Conservation (phyloP, 805 yeast genomes). For the Blastobotrys terrestris region DNA sequence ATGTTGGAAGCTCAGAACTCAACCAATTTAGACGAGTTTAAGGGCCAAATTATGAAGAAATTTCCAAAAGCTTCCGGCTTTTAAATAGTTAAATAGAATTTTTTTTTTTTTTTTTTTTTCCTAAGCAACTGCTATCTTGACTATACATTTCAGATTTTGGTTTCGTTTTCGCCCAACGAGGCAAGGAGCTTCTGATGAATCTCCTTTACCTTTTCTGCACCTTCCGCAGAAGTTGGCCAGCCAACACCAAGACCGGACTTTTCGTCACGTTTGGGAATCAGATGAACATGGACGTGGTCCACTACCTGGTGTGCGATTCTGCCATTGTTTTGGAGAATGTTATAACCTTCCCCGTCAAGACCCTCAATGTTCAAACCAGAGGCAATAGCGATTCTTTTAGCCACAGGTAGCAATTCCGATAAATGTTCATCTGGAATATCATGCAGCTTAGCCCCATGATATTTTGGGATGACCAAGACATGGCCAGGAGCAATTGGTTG, state of each 20-base stretch:
- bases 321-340: slow-evolving; percentile 88
- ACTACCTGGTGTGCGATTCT: slow-evolving; percentile 93
- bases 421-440: slow-evolving; percentile 88
- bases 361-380: slow-evolving; percentile 51
- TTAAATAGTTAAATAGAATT: neutral
- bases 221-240: slow-evolving; percentile 88
- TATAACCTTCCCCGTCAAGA: slow-evolving; percentile 66
- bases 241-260: slow-evolving; percentile 78
- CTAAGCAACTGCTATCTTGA: neutral
- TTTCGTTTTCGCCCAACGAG: slow-evolving; percentile 10
- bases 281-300: slow-evolving; percentile 94
- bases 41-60: neutral
- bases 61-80: neutral
- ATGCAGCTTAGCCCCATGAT: slow-evolving; percentile 90
- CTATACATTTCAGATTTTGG: slow-evolving; percentile 3
- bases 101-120: no score
- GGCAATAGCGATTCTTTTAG: slow-evolving; percentile 76
- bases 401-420: slow-evolving; percentile 79
- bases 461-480: slow-evolving; percentile 83
- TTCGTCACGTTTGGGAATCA: slow-evolving; percentile 78
- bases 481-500: slow-evolving; percentile 91
- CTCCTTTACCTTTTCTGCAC: slow-evolving; percentile 63
- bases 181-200: slow-evolving; percentile 46
- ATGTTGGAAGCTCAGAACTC: neutral
- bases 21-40: neutral